Percentiles rank a stretch among this genome's conserved stretches.
phyloP scores from a whole-genome alignment of 2,329 filamentous ascomycete genomes.

The Alternaria sp. region DNA sequence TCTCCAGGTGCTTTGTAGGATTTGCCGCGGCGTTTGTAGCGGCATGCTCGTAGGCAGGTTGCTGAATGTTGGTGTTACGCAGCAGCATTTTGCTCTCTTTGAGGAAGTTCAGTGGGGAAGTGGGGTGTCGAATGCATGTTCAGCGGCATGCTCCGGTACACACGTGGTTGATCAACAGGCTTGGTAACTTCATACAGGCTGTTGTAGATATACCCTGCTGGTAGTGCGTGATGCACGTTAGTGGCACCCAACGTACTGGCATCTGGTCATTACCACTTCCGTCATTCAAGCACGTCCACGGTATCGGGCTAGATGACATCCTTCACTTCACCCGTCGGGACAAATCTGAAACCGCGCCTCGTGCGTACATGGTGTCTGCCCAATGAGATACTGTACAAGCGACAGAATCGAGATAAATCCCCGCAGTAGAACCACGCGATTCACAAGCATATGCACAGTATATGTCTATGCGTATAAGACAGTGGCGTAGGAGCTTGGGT shows the following conservation, averaged over 20 bases:
- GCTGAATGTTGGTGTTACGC: neutral
- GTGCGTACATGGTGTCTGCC: neutral
- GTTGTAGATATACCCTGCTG: neutral
- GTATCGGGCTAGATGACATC: neutral
- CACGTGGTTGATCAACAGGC: neutral
- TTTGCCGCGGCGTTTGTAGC: neutral
- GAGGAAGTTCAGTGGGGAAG: too few species aligned
- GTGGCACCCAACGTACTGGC: neutral
- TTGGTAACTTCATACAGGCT: neutral
- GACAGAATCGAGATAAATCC: neutral
- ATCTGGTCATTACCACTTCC: neutral
- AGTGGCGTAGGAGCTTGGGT: neutral
- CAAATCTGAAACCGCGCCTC: neutral
- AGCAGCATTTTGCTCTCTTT: too few species aligned
- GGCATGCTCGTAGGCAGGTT: accelerated
- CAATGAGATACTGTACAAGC: neutral
- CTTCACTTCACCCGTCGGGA: neutral
- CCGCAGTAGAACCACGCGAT: neutral
- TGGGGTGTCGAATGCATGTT: neutral
- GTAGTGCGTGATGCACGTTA: neutral
- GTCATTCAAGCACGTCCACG: neutral
- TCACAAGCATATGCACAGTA: neutral
- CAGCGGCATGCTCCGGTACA: neutral
- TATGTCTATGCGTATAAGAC: neutral
- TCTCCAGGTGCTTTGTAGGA: neutral